These are phyloP conservation scores for Hibiscus mutabilis DNA, from an alignment of 345 rosid genomes.

Conservation along the genomic window DNA sequence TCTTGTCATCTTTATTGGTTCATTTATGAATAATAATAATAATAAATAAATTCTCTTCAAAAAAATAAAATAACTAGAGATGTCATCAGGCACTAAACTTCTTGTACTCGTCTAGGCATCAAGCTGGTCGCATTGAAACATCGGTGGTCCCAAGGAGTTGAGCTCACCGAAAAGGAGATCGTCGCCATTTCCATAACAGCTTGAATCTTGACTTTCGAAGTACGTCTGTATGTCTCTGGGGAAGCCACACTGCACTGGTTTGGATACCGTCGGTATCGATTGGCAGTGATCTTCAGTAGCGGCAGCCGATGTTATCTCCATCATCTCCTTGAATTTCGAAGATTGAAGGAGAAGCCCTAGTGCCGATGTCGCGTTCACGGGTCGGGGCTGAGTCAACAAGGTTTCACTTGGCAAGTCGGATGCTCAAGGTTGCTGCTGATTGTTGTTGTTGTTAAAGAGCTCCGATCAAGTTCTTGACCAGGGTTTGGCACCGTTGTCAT, in stretches of 20 bases:
- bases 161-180: slow-evolving; percentile 55
- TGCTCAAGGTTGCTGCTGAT: slow-evolving; percentile 6
- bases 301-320: slow-evolving; percentile 48
- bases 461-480: slow-evolving; percentile 12
- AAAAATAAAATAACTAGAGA: not conserved
- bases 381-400: slow-evolving; percentile 11
- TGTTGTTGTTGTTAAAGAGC: slow-evolving; percentile 8
- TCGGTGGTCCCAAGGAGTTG: slow-evolving; percentile 36
- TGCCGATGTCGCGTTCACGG: slow-evolving; percentile 44
- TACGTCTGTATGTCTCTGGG: slow-evolving; percentile 75
- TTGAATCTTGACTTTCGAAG: slow-evolving; percentile 55
- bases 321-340: slow-evolving; percentile 59
- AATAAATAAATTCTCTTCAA: not conserved
- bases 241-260: slow-evolving; percentile 46
- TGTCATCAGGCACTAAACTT: not conserved
- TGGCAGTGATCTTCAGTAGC: slow-evolving; percentile 11
- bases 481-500: not conserved
- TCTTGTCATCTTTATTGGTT: slow-evolving; percentile 8
- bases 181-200: slow-evolving; percentile 35
- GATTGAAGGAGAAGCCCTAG: slow-evolving; percentile 60
- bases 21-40: not conserved
- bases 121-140: slow-evolving; percentile 45
- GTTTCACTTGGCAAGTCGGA: not conserved
- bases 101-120: slow-evolving; percentile 13
- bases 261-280: slow-evolving; percentile 2